Evolutionary conservation across 2,329 filamentous ascomycete genomes (phyloP).

Genomic region (Didymella sp.): DNA sequence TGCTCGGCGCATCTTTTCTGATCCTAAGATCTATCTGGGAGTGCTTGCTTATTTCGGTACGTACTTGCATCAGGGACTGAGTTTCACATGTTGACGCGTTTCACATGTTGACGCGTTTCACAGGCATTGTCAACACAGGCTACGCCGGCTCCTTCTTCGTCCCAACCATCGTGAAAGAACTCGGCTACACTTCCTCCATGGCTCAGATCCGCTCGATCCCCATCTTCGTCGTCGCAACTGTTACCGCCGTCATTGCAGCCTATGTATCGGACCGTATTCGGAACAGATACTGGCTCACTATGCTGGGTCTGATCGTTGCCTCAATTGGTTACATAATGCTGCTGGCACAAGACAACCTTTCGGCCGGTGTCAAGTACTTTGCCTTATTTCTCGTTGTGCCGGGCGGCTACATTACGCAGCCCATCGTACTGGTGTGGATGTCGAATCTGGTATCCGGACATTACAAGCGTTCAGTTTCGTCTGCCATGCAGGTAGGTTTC

Average conservation of each 20-base stretch:
- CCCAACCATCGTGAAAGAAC: constrained; percentile 50
- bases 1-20: constrained; percentile 54
- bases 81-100: not conserved
- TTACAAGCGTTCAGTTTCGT: constrained; percentile 62
- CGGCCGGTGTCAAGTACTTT: constrained; percentile 59
- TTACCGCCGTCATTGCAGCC: constrained; percentile 48
- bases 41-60: constrained; percentile 32
- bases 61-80: not conserved
- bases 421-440: constrained; percentile 64
- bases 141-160: constrained; percentile 55
- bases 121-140: constrained; percentile 54
- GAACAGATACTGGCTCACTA: constrained; percentile 62
- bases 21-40: constrained; percentile 41
- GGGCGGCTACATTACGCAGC: constrained; percentile 63
- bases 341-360: constrained; percentile 55
- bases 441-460: constrained; percentile 64
- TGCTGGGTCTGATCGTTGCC: constrained; percentile 57
- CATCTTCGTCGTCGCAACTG: constrained; percentile 50
- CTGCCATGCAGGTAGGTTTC: constrained; percentile 57
- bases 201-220: constrained; percentile 51
- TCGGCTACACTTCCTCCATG: constrained; percentile 48
- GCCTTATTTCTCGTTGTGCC: constrained; percentile 63
- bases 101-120: constrained; percentile 10
- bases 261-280: constrained; percentile 58
- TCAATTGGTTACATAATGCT: constrained; percentile 64